Conservation (phyloP, 2,329 filamentous ascomycete species). For the Ceratocystiopsis sp. region DNA sequence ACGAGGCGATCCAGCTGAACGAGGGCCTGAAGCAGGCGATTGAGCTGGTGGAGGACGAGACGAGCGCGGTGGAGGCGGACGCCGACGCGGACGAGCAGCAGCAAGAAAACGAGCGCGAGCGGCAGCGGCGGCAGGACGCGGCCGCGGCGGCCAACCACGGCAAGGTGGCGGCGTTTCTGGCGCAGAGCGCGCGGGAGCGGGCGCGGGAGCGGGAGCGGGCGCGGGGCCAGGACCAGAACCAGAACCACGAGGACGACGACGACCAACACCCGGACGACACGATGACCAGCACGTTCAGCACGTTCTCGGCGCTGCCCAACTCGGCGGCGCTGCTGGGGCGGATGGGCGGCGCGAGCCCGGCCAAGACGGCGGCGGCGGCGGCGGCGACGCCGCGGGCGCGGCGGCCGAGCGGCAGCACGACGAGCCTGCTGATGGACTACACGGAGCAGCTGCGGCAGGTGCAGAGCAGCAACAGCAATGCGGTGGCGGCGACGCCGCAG, state of each 20-base stretch:
- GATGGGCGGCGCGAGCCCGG: conserved; percentile 28
- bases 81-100: conserved; percentile 3
- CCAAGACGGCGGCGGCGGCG: conserved; percentile 27
- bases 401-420: conserved; percentile 35
- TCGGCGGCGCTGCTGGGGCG: conserved; percentile 11
- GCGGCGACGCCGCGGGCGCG: not conserved
- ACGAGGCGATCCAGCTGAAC: conserved; percentile 37
- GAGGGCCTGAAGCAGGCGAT: conserved; percentile 41
- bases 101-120: conserved; percentile 17
- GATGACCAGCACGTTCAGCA: conserved; percentile 68
- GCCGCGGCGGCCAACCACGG: no score
- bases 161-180: no score
- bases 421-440: conserved; percentile 73
- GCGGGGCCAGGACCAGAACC: no score
- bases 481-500: conserved; percentile 23
- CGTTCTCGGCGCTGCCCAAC: conserved; percentile 77
- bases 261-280: conserved; percentile 48
- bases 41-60: conserved; percentile 43
- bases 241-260: conserved; percentile 15
- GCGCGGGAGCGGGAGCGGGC: not conserved
- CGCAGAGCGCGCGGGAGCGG: no score
- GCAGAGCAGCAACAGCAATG: conserved; percentile 21
- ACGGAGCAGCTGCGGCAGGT: conserved; percentile 50
- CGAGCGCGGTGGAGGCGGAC: conserved; percentile 13
- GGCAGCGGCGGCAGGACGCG: conserved; percentile 1